A percentile compares a stretch with the other conserved stretches of the same genome.
Conservation (phyloP, 2,329 filamentous ascomycete species). For the Pseudonectria buxi region DNA sequence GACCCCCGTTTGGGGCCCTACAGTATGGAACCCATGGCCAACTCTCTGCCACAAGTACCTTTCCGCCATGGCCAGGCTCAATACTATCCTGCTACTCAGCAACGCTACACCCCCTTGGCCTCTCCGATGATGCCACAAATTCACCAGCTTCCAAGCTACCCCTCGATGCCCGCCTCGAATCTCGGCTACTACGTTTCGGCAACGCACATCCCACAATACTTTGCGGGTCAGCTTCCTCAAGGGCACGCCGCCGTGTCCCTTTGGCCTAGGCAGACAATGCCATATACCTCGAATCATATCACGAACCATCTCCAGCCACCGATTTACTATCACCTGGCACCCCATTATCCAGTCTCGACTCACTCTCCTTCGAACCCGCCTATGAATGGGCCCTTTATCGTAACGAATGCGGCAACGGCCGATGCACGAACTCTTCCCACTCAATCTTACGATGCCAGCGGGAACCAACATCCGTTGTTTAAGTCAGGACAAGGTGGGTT, state of each 20-base stretch:
- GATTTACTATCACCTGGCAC: conserved; percentile 39
- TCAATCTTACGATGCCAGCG: conserved; percentile 9
- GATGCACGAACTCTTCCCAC: conserved; percentile 18
- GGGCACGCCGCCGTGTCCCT: conserved; percentile 29
- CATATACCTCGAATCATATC: conserved; percentile 39
- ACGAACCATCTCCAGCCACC: conserved; percentile 35
- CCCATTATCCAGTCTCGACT: conserved; percentile 31
- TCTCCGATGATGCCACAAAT: conserved; percentile 36
- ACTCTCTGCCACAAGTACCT: conserved; percentile 34
- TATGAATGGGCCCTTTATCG: conserved; percentile 30
- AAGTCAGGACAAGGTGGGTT: conserved; percentile 20
- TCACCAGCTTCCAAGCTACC: conserved; percentile 33
- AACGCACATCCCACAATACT: conserved; percentile 39
- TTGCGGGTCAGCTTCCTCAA: conserved; percentile 34
- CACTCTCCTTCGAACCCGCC: conserved; percentile 25
- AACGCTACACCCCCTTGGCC: conserved; percentile 27
- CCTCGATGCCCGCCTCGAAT: conserved; percentile 29
- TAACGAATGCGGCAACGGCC: conserved; percentile 14
- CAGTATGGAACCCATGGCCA: conserved; percentile 41
- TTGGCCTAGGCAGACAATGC: conserved; percentile 31
- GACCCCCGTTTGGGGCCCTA: conserved; percentile 29
- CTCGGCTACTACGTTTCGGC: conserved; percentile 44
- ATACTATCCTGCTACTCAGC: conserved; percentile 29
- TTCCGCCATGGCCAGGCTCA: conserved; percentile 30
- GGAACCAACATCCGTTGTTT: conserved; percentile 3